phyloP scores from a whole-genome alignment of 345 rosid species.

The Anastatica hierochuntica region DNA sequence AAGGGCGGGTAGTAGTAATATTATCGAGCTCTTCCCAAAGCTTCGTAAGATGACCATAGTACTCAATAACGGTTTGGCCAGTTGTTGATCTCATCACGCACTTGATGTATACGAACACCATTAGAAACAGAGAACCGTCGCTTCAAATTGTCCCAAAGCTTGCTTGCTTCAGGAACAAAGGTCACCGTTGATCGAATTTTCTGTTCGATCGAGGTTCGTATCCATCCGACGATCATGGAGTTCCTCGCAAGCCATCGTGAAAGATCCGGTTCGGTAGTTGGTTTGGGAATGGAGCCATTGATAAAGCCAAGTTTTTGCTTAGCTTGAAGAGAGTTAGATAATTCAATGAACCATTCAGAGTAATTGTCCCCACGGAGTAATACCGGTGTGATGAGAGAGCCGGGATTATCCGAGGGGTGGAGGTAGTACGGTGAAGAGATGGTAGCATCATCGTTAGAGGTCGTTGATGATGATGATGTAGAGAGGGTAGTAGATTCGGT shows the following conservation, averaged over 20 bases:
- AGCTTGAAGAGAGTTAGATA: neutral
- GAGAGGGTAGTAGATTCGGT: no score
- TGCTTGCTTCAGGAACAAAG: neutral
- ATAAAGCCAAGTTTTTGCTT: neutral
- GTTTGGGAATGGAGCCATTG: neutral
- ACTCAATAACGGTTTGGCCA: no score
- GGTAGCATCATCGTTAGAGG: no score
- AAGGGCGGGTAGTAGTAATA: no score
- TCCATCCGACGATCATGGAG: neutral
- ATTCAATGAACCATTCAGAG: neutral
- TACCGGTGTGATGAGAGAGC: neutral
- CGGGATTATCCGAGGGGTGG: neutral
- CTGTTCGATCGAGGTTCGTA: neutral
- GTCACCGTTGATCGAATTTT: neutral
- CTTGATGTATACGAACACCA: no score
- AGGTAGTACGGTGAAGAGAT: neutral
- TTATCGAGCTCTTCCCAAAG: no score
- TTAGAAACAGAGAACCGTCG: no score
- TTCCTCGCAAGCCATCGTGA: neutral
- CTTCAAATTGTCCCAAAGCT: neutral
- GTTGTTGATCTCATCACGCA: no score
- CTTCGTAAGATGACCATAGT: no score
- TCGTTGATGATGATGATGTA: no score
- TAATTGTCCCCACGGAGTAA: neutral
- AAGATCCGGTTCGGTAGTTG: neutral